Base-by-base conservation (phyloP, 768 basidiomycete genomes). In the Xanthoconium purpureum region DNA sequence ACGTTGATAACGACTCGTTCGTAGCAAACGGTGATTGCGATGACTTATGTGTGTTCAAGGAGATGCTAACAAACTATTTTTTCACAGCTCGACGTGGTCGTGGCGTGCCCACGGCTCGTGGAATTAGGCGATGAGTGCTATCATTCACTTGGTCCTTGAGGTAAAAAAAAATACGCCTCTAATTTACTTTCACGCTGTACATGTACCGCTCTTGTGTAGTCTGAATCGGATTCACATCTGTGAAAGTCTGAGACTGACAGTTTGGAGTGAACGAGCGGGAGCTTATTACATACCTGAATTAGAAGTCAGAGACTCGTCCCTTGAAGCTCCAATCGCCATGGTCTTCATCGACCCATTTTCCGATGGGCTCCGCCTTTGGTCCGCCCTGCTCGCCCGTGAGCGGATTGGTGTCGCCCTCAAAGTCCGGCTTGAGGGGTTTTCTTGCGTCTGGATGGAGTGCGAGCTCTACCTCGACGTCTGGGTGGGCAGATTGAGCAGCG, bases 251-350 rank as follows among this genome's bases (percentile, higher is more conserved):
- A 17, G 38, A 50, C 13, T 9, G 49, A 12, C 5, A n/a, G 33
- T 10, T 20, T 49, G 36, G 17, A 38, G 15, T 14, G 9, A 8
- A 35, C 33, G 18, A 20, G 17, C 18, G 38, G 4, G 7, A 20
- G 15, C 17, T 13, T 50, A 20, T 24, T 13, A 37, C 11, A 43
- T 48, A 58, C 60, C 63, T 54, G 47, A 24, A 28, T 60, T 71
- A 94, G 72, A 94, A 94, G 75, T 94, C 92, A 18, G 90, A 89
- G 29, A 91, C 91, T 24, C 91, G 78, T 12, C 93, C 93, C 64
- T 90, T 91, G 75, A 87, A 91, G 62, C 91, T 94, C 93, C 93
- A 95, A 66, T 94, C 93, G 3, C 88, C 88, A 44, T 79, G 77
- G 37, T 78, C 73, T 50, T 72, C 72, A 7, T 71, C 65, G 17